These are phyloP conservation scores for Boletellus ananiceps DNA, from an alignment of 768 basidiomycete genomes.

Conservation along the genomic window DNA sequence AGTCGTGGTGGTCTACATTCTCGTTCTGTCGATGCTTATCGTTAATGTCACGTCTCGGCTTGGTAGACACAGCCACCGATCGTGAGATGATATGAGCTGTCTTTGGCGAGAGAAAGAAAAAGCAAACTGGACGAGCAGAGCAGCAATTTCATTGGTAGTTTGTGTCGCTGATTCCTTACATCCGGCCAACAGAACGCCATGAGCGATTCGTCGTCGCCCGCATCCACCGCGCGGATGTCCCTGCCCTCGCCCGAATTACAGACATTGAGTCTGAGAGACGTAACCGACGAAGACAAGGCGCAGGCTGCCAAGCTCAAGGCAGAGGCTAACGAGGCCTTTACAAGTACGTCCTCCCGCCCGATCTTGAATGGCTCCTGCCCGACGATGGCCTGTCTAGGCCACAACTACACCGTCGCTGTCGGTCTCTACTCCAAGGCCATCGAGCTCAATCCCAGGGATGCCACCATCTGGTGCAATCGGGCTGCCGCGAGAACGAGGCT, in stretches of 20 bases:
- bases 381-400: conserved; percentile 37
- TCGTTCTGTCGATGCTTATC: neutral
- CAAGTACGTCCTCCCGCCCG: conserved; percentile 36
- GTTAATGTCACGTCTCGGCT: neutral
- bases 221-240: conserved; percentile 52
- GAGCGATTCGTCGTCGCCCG: conserved; percentile 36
- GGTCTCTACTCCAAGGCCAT: conserved; percentile 81
- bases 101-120: neutral
- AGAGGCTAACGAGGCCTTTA: conserved; percentile 86
- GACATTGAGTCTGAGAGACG: conserved; percentile 46
- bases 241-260: conserved; percentile 56
- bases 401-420: conserved; percentile 74
- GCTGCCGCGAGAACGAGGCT: conserved; percentile 90
- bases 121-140: neutral
- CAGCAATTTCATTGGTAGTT: neutral
- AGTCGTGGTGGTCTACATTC: neutral
- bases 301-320: conserved; percentile 72
- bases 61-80: conserved; percentile 27
- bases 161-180: neutral
- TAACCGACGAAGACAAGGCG: conserved; percentile 67
- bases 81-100: conserved; percentile 20
- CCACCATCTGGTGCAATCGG: conserved; percentile 92
- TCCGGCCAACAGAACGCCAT: conserved; percentile 13
- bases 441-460: conserved; percentile 79
- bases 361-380: neutral